Conservation (phyloP, 768 basidiomycete genomes). For the Xanthoconium purpureum region DNA sequence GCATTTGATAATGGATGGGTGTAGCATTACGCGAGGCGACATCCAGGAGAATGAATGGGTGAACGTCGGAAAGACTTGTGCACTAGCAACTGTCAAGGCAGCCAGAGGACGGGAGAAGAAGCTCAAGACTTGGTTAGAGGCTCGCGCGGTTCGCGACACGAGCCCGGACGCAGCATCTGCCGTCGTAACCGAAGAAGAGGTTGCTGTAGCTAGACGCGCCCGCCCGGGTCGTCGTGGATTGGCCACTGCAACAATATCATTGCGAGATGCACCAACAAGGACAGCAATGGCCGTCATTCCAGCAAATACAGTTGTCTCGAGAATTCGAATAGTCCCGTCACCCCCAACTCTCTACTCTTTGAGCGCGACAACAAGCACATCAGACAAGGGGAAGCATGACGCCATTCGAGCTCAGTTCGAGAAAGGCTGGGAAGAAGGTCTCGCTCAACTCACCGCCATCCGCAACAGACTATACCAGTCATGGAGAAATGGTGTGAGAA, state of each 20-base stretch:
- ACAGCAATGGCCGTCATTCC: constrained; percentile 11
- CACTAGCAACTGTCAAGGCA: constrained; percentile 55
- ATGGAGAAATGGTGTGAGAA: constrained; percentile 42
- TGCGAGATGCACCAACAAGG: constrained; percentile 37
- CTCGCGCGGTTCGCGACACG: constrained; percentile 11
- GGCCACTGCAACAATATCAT: constrained; percentile 63
- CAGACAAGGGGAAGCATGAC: constrained; percentile 35
- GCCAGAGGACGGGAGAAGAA: constrained; percentile 67
- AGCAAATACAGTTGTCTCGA: constrained; percentile 25
- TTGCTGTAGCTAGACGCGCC: constrained; percentile 16
- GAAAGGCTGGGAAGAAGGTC: constrained; percentile 61
- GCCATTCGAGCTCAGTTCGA: constrained; percentile 51
- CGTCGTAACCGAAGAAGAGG: background rate
- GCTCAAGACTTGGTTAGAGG: constrained; percentile 50
- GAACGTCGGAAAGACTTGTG: constrained; percentile 58
- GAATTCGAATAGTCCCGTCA: constrained; percentile 57
- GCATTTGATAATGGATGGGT: constrained; percentile 72
- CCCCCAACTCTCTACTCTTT: constrained; percentile 48
- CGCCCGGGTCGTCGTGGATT: constrained; percentile 56
- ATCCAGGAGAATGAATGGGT: constrained; percentile 54
- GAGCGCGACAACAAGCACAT: constrained; percentile 37
- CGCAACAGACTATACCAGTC: constrained; percentile 45
- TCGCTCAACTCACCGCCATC: constrained; percentile 49
- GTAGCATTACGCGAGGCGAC: constrained; percentile 52
- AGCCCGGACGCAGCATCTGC: background rate